Evolutionary conservation across 768 basidiomycete species (phyloP), one percentile per base, ranked within the genome.

Genomic region (Termitomyces sp.): DNA sequence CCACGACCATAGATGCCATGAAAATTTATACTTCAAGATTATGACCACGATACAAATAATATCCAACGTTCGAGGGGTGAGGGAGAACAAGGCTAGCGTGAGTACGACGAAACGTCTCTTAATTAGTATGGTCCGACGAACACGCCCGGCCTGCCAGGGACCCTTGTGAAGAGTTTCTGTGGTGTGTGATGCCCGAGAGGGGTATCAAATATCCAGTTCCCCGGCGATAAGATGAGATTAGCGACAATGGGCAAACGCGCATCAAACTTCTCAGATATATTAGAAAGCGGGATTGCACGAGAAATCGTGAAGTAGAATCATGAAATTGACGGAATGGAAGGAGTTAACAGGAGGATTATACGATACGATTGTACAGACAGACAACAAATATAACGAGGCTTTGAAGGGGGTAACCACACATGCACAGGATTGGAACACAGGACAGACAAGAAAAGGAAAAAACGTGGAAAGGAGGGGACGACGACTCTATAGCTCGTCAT

Each of bases 401-500:
- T 56, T 11, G 57, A 51, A 31, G 20, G 43, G 42, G 42, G 54
- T 60, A 59, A 56, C 60, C 61, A 60, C 57, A 63, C n/a, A 60
- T 58, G 57, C 59, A 63, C 61, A 60, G 54, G 59, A 62, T 38
- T 49, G 61, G 17, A 59, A 56, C 55, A 49, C 42, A 50, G 29
- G 63, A 56, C 50, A 57, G 57, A 29, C 45, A 56, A 48, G 50
- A 48, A 45, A 43, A 62, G 38, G 47, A 25, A 50, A 40, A 64
- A 53, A 55, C 6, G 50, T 42, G 43, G 31, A 63, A 62, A 57
- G 29, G 45, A 46, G 57, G 56, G 9, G 52, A 59, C 29, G 36
- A 65, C 60, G 52, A 61, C 63, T 69, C 79, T 74, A 85, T 63
- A 81, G 79, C 76, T 85, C 83, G 68, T 91, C 88, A 66, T 88